phyloP scores from a whole-genome alignment of 345 rosid species.

The Lagerstroemia speciosa region DNA sequence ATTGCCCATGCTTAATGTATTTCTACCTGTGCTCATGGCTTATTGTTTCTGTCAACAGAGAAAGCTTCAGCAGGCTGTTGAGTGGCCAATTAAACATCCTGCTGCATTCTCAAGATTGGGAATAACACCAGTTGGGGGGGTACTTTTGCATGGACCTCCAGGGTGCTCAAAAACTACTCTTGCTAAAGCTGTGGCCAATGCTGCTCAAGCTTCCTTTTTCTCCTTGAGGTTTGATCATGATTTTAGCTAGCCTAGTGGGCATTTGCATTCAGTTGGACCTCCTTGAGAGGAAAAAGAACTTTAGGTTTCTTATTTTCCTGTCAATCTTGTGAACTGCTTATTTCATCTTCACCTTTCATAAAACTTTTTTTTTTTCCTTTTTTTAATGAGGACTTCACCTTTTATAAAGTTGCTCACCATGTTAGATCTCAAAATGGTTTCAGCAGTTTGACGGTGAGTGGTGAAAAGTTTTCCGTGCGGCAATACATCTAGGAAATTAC shows the following conservation, averaged over 20 bases:
- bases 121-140: slow-evolving; percentile 73
- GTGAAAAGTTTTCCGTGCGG: background rate
- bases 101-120: slow-evolving; percentile 64
- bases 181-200: slow-evolving; percentile 91
- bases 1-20: background rate
- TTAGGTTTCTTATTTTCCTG: background rate
- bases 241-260: background rate
- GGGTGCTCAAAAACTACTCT: slow-evolving; percentile 99
- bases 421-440: background rate
- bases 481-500: background rate
- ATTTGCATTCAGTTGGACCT: background rate
- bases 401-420: background rate
- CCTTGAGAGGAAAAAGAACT: background rate
- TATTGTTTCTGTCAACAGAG: slow-evolving; percentile 35
- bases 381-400: no score
- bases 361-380: no score
- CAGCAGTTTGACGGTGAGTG: background rate
- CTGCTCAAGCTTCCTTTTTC: slow-evolving; percentile 88
- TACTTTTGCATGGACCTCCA: slow-evolving; percentile 93
- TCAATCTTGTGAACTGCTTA: background rate
- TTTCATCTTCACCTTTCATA: background rate
- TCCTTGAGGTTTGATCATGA: slow-evolving; percentile 21
- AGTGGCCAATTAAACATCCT: slow-evolving; percentile 90
- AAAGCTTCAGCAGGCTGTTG: slow-evolving; percentile 83
- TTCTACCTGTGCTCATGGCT: background rate